A percentile compares a stretch with the other conserved stretches of the same genome.
These are phyloP conservation scores for Coprinopsis strossmayeri DNA, from an alignment of 768 basidiomycete genomes.

Conservation along the genomic window DNA sequence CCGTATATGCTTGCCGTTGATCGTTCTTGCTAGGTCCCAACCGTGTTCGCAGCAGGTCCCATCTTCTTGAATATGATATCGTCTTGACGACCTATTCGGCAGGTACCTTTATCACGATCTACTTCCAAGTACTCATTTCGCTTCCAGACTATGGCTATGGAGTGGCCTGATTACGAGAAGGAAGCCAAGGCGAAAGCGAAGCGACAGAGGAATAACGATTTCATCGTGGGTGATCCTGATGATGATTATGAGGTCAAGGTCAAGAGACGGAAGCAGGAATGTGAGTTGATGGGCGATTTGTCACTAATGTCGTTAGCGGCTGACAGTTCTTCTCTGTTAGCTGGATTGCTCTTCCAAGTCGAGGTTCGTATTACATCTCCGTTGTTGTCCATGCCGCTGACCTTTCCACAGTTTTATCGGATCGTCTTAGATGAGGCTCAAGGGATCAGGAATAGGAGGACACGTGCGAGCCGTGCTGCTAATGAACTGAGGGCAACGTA, in stretches of 20 bases:
- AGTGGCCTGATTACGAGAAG: conserved; percentile 53
- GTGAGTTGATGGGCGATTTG: conserved; percentile 15
- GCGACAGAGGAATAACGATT: conserved; percentile 24
- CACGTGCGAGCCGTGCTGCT: conserved; percentile 43
- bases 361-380: conserved; percentile 25
- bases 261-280: conserved; percentile 27
- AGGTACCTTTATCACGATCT: conserved; percentile 9
- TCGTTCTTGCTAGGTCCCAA: conserved; percentile 5
- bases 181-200: conserved; percentile 32
- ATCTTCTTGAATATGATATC: conserved; percentile 53
- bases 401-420: conserved; percentile 36
- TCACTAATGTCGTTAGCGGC: neutral
- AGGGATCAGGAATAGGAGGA: conserved; percentile 42
- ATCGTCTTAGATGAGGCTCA: conserved; percentile 55
- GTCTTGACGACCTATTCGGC: conserved; percentile 53
- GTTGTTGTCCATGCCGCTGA: neutral
- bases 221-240: conserved; percentile 31
- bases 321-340: conserved; percentile 15
- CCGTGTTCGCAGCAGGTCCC: conserved; percentile 25
- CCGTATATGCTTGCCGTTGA: neutral
- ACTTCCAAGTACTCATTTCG: neutral
- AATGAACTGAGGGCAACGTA: conserved; percentile 44
- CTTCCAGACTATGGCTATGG: conserved; percentile 44
- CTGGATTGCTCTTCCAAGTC: conserved; percentile 44
- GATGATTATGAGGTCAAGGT: conserved; percentile 20